These are phyloP conservation scores for Coemansia sp. DNA, from an alignment of 192 early-diverging fungal species.

Conservation along the genomic window DNA sequence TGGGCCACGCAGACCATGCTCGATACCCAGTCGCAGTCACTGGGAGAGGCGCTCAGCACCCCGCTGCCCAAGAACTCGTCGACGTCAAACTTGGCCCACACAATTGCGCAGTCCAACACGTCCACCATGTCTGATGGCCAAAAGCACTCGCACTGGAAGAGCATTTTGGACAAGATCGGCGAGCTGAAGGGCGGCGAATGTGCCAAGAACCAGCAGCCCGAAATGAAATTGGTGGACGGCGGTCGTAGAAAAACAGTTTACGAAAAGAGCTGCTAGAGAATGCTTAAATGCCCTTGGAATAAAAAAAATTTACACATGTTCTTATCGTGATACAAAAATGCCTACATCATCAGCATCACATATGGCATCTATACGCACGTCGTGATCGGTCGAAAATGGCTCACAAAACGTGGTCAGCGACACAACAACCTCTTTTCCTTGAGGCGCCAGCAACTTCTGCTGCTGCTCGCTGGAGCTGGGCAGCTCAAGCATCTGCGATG, in stretches of 20 bases:
- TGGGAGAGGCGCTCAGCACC: slow-evolving; percentile 35
- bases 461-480: slow-evolving; percentile 22
- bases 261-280: slow-evolving; percentile 29
- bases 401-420: slow-evolving; percentile 25
- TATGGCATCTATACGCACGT: slow-evolving; percentile 33
- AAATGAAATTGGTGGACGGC: slow-evolving; percentile 13
- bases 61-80: slow-evolving; percentile 27
- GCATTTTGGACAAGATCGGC: slow-evolving; percentile 32
- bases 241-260: slow-evolving; percentile 24
- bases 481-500: slow-evolving; percentile 35
- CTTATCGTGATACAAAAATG: slow-evolving; percentile 1
- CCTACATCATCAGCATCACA: slow-evolving; percentile 23
- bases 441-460: slow-evolving; percentile 9
- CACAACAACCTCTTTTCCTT: slow-evolving; percentile 28
- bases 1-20: slow-evolving; percentile 56
- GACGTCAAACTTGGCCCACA: slow-evolving; percentile 29
- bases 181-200: slow-evolving; percentile 14
- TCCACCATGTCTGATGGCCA: slow-evolving; percentile 8
- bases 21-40: slow-evolving; percentile 27
- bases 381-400: slow-evolving; percentile 11
- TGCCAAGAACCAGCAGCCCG: slow-evolving; percentile 3
- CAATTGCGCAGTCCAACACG: slow-evolving; percentile 17
- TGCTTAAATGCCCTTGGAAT: neutral
- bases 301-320: neutral
- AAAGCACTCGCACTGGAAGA: slow-evolving; percentile 32